phyloP scores from a whole-genome alignment of 768 basidiomycete species.

The Lentinula raphanica region DNA sequence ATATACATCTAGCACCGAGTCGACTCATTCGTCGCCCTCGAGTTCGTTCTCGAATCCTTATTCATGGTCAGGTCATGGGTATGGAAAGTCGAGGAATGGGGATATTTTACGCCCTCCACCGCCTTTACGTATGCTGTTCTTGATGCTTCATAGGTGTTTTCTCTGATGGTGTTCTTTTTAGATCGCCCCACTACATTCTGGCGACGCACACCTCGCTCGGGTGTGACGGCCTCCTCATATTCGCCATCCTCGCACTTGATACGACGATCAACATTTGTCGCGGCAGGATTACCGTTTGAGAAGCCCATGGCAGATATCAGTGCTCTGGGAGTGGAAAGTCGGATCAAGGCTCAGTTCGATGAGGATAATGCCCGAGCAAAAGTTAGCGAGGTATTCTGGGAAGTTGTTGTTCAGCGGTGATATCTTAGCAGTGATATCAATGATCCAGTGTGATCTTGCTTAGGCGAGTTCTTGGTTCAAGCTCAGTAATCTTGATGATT shows the following conservation, averaged over 20 bases:
- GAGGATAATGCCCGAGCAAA: slow-evolving; percentile 4
- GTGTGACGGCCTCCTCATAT: slow-evolving; percentile 64
- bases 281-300: slow-evolving; percentile 68
- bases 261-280: slow-evolving; percentile 74
- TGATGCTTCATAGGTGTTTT: slow-evolving; percentile 9
- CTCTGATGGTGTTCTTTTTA: slow-evolving; percentile 19
- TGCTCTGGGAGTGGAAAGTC: slow-evolving; percentile 57
- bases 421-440: too few species aligned
- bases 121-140: slow-evolving; percentile 47
- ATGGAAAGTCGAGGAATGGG: slow-evolving; percentile 28
- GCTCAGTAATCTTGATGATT: too few species aligned
- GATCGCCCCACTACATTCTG: slow-evolving; percentile 83
- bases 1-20: neutral
- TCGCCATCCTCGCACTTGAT: slow-evolving; percentile 71
- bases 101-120: slow-evolving; percentile 58
- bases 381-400: slow-evolving; percentile 8
- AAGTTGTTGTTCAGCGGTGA: slow-evolving; percentile 7
- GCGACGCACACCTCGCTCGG: slow-evolving; percentile 68
- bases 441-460: neutral
- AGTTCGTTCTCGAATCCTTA: slow-evolving; percentile 19
- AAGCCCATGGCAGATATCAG: slow-evolving; percentile 56
- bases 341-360: slow-evolving; percentile 27
- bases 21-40: slow-evolving; percentile 21
- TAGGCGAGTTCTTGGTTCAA: neutral
- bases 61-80: slow-evolving; percentile 22